Evolutionary conservation across 2,329 filamentous ascomycete species (phyloP), one percentile per base, ranked within the genome.

Genomic region (Arthrobotrys sphaeroides): DNA sequence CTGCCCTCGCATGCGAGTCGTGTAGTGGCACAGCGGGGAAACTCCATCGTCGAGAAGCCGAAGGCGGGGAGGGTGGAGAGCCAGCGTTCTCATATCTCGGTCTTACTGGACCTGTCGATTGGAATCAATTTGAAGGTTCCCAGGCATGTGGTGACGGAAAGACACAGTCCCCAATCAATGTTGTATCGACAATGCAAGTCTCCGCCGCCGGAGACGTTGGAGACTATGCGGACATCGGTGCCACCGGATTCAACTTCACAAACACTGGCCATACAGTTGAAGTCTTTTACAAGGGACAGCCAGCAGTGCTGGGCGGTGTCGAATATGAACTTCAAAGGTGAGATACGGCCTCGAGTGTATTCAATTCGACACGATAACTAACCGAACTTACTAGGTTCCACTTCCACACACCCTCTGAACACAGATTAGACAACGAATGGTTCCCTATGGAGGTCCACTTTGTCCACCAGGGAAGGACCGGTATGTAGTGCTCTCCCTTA

Each of bases 201-300:
- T 81, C 84, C 64, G 77, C 78, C 0, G 78, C 78, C 12, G 79
- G 85, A 13, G 57, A 73, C 0, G 77, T 82, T 77, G 72, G 72
- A 74, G 81, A 43, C 81, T 88, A 85, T 43, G 84, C 78, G 5
- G 24, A 82, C 51, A 79, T 80, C 16, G 81, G 82, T 47, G 64
- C 64, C 10, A 51, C 64, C 36, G 84, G 81, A 2, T 84, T 85
- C 53, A 82, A 84, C 38, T 87, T 88, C 66, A 86, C 88, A 81
- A 88, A 89, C 80, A 83, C 88, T 9, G 87, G 87, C 51, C 86
- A 86, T 24, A 88, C 86, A 0, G 84, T 89, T 61, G 85, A 88
- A 82, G 84, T 87, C 68, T 82, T 88, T 28, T 85, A 85, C 68
- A 85, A 85, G 57, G 86, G 86, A 43, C 72, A 68, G 28, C 47